Evolutionary conservation across 202 grass and related monocot genomes (phyloP).

Genomic region (Elaeis oleifera): DNA sequence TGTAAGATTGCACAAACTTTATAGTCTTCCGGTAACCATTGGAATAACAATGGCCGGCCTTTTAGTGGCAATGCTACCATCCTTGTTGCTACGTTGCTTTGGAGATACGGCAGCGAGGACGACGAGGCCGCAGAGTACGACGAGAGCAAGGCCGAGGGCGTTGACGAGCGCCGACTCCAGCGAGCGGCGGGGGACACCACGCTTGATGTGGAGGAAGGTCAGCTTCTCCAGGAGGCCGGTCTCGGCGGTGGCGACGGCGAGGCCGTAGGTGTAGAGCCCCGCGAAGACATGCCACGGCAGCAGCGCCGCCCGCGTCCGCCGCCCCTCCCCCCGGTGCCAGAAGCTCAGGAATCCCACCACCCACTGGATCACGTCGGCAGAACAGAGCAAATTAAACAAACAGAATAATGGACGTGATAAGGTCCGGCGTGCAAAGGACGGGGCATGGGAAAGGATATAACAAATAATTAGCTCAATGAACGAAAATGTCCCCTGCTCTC

Average conservation of each 20-base stretch:
- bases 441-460: too few species aligned
- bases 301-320: background rate
- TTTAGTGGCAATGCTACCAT: too few species aligned
- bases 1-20: too few species aligned
- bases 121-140: constrained; percentile 1
- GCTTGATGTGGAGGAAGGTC: background rate
- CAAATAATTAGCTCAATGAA: too few species aligned
- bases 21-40: too few species aligned
- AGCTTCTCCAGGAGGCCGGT: constrained; percentile 1
- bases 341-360: background rate
- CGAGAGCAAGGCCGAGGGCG: background rate
- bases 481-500: too few species aligned
- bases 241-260: background rate
- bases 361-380: background rate
- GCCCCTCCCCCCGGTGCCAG: background rate
- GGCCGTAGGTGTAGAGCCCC: background rate
- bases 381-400: background rate
- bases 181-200: background rate
- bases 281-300: background rate
- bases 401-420: background rate
- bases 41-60: too few species aligned
- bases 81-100: background rate
- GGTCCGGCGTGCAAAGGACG: too few species aligned
- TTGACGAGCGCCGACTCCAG: background rate
- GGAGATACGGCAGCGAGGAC: background rate